These are phyloP conservation scores for Cocos nucifera DNA, from an alignment of 176 grass and related monocot species.

Conservation along the genomic window DNA sequence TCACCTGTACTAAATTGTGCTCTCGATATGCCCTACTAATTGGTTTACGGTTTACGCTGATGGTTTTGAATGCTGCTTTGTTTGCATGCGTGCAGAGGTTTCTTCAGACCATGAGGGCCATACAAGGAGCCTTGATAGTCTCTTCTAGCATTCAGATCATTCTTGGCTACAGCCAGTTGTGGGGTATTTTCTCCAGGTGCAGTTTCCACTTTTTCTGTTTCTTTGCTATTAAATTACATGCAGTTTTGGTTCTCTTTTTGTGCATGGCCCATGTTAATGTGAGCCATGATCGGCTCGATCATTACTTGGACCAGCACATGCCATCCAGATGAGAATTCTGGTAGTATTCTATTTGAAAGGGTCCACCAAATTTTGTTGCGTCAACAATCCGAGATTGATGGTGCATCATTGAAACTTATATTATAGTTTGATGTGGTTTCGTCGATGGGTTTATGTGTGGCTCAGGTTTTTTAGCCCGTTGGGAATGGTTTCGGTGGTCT, in stretches of 20 bases:
- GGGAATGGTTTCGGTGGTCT: conserved; percentile 84
- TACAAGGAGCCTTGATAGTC: conserved; percentile 85
- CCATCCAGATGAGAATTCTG: no score
- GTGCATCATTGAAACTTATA: no score
- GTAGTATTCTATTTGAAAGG: no score
- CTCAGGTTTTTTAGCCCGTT: conserved; percentile 99
- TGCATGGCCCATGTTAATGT: background rate
- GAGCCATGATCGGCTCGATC: conserved; percentile 10
- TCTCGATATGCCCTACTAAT: no score
- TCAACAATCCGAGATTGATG: no score
- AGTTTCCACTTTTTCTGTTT: background rate
- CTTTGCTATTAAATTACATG: background rate
- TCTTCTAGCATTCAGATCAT: conserved; percentile 98
- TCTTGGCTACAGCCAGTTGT: conserved; percentile 95
- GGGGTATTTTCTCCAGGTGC: conserved; percentile 98
- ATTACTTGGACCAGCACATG: background rate
- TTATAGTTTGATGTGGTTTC: no score
- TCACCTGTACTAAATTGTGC: no score
- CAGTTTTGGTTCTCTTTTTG: background rate
- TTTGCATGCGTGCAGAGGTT: conserved; percentile 62
- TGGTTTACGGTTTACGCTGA: no score
- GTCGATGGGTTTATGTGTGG: conserved; percentile 4
- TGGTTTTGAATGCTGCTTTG: background rate
- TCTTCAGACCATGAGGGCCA: conserved; percentile 84
- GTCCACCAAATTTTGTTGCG: no score